A percentile compares a stretch with the other conserved stretches of the same genome.
Evolutionary conservation across 192 early-diverging fungal genomes (phyloP).

Genomic region (Chytriomyces sp.): DNA sequence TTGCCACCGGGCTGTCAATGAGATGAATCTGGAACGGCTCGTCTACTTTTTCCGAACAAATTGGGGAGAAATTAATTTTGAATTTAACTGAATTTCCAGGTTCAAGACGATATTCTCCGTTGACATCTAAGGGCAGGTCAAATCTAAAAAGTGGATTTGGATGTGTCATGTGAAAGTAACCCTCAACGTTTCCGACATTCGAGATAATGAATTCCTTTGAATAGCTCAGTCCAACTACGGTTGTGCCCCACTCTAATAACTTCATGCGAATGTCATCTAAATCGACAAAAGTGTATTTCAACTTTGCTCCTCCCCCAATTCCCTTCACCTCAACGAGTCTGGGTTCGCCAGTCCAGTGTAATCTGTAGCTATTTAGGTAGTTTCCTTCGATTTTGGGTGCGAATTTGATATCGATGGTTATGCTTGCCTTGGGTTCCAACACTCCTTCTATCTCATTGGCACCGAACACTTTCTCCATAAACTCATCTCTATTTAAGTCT

Average conservation of each 20-base stretch:
- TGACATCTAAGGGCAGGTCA: constrained; percentile 31
- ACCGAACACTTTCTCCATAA: constrained; percentile 18
- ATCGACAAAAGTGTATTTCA: constrained; percentile 39
- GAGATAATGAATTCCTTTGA: constrained; percentile 44
- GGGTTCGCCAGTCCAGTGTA: constrained; percentile 54
- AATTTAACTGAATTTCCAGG: constrained; percentile 36
- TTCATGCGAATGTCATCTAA: constrained; percentile 39
- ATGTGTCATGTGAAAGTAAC: constrained; percentile 43
- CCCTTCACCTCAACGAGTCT: constrained; percentile 45
- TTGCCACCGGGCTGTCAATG: constrained; percentile 24
- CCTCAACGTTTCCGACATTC: constrained; percentile 56
- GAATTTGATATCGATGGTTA: constrained; percentile 47
- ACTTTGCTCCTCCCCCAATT: constrained; percentile 50
- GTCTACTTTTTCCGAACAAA: constrained; percentile 44
- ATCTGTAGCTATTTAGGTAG: constrained; percentile 35
- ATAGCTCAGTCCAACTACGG: constrained; percentile 48
- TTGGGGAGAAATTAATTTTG: constrained; percentile 36
- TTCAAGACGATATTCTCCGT: constrained; percentile 39
- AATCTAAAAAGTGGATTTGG: constrained; percentile 45
- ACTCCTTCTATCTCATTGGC: constrained; percentile 8
- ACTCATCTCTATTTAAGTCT: constrained; percentile 26
- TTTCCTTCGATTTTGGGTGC: constrained; percentile 46
- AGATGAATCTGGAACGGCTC: constrained; percentile 42
- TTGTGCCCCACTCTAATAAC: constrained; percentile 54
- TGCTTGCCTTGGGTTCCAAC: constrained; percentile 36